A percentile compares a stretch with the other conserved stretches of the same genome.
phyloP scores from a whole-genome alignment of 441 rosid genomes.

The Sinapis alba region DNA sequence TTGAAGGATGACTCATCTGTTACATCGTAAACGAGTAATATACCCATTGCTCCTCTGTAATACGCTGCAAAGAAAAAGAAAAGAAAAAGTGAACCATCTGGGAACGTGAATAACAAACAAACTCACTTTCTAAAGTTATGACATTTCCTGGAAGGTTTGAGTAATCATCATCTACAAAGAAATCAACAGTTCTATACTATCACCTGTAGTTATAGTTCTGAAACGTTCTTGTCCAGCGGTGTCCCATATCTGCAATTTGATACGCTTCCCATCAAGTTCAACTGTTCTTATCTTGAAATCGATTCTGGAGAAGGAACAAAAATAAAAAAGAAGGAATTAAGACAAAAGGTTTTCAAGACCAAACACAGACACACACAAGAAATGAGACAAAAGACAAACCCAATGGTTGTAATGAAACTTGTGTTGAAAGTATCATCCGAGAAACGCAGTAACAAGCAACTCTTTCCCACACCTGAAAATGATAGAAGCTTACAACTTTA shows the following conservation, averaged over 20 bases:
- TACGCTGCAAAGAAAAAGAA: slow-evolving; percentile 51
- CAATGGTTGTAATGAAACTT: slow-evolving; percentile 81
- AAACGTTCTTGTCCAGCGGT: slow-evolving; percentile 66
- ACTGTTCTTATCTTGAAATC: slow-evolving; percentile 58
- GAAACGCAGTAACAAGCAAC: slow-evolving; percentile 77
- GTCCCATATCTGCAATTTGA: slow-evolving; percentile 61
- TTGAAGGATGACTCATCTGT: slow-evolving; percentile 60
- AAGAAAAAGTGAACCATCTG: no score
- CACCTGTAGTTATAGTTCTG: slow-evolving; percentile 56
- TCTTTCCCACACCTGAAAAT: slow-evolving; percentile 71
- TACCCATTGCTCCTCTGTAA: slow-evolving; percentile 84
- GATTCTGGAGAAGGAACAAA: slow-evolving; percentile 38
- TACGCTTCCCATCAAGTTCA: slow-evolving; percentile 58
- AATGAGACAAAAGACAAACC: slow-evolving; percentile 39
- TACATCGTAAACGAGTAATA: slow-evolving; percentile 59
- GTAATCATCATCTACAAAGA: no score
- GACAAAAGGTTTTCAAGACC: background rate
- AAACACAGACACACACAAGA: no score
- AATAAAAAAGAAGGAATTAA: background rate
- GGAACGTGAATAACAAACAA: no score
- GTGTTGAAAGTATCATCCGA: slow-evolving; percentile 86
- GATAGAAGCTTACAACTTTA: background rate
- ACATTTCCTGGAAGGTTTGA: no score
- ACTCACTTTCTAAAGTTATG: no score
- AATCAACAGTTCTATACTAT: slow-evolving; percentile 7